A percentile compares a stretch with the other conserved stretches of the same genome.
These are phyloP conservation scores for Aphanomyces cochlioides DNA, from an alignment of 352 stramenopile genomes.

Conservation along the genomic window DNA sequence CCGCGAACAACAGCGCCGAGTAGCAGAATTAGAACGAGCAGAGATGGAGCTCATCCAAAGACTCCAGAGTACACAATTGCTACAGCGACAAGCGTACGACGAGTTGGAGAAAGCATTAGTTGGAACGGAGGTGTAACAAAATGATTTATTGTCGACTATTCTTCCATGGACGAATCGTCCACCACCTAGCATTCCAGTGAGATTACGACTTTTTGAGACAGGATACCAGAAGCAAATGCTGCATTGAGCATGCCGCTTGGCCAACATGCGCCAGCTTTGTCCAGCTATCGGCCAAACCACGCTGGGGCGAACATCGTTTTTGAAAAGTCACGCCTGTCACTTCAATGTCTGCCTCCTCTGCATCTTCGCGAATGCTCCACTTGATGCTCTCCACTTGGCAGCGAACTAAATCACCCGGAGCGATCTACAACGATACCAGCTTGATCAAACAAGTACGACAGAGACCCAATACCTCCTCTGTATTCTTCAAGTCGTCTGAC, in stretches of 20 bases:
- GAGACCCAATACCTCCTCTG: background rate
- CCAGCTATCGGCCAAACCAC: conserved; percentile 82
- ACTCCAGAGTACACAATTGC: conserved; percentile 63
- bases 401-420: conserved; percentile 69
- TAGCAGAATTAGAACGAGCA: conserved; percentile 63
- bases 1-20: conserved; percentile 47
- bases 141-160: background rate
- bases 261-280: conserved; percentile 57
- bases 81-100: conserved; percentile 68
- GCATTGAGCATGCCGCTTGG: conserved; percentile 14
- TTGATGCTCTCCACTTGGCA: conserved; percentile 71
- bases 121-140: conserved; percentile 34
- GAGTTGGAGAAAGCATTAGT: conserved; percentile 67
- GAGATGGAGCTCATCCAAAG: conserved; percentile 61
- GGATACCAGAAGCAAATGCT: conserved; percentile 9
- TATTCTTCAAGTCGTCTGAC: background rate
- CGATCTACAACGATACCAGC: background rate
- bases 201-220: background rate
- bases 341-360: conserved; percentile 43
- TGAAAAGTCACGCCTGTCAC: conserved; percentile 58
- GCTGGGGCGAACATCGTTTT: conserved; percentile 74
- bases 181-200: background rate
- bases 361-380: conserved; percentile 31
- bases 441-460: background rate
- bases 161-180: background rate